Base-by-base conservation (phyloP, 306 rosid genomes). In the Rubus idaeus region DNA sequence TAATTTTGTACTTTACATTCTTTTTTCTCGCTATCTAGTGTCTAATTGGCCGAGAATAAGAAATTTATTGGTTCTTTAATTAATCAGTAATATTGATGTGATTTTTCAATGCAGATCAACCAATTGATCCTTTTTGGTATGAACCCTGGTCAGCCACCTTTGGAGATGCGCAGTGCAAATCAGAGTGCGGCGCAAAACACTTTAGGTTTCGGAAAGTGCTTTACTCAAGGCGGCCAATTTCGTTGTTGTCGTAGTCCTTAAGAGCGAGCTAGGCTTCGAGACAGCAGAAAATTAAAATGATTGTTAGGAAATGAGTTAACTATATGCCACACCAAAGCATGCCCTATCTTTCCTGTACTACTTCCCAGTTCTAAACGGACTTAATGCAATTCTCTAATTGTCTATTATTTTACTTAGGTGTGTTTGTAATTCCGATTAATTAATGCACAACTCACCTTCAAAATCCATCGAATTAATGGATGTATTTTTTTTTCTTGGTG, bases 181-280 rank as follows among this genome's bases (percentile, higher is more conserved):
- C 75, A 35, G 16, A 4, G 16, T 50, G 75, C 47, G 41, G 6
- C 10, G 52, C 8, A n/a, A 70, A 51, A 30, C 75, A 50, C 55
- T 70, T 70, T 17, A 50, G 8, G 16, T n/a, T 23, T 18, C 20
- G 61, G 75, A 20, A 37, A 70, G 9, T 50, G 62, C 61, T 17
- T 30, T 16, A 8, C 4, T 20, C 41, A 50, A 70, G 6, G 10
- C 8, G 23, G 42, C 26, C 8, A 17, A 12, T 6, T 70, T 2
- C 75, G 17, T 16, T 70, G 75, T 50, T 70, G 75, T 20, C 30
- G 75, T 37, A 50, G 45, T 55, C 58, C 11, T 3, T 68, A 67
- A 30, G 20, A n/a, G n/a, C n/a, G n/a, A n/a, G n/a, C n/a, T n/a
- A 55, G 61, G 8, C 20, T n/a, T 30, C 18, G 7, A 47, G 6